Conservation (phyloP, 129 eudicot genomes). For the Cynara cardunculus region DNA sequence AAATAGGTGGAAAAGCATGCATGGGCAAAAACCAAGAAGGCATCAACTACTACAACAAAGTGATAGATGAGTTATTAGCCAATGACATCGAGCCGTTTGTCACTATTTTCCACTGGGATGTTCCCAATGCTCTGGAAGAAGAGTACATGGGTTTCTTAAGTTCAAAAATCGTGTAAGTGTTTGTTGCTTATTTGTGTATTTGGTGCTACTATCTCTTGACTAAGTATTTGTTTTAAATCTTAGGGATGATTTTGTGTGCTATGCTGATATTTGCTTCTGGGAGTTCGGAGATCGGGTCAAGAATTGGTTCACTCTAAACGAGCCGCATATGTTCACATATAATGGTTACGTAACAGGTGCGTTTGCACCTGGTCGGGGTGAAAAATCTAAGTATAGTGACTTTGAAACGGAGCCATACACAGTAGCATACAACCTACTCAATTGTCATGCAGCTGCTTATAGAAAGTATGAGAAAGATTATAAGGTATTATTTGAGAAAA, state of each 20-base stretch:
- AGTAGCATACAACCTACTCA: background rate
- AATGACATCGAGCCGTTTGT: slow-evolving; percentile 14
- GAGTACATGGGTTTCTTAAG: slow-evolving; percentile 14
- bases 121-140: slow-evolving; percentile 14
- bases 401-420: background rate
- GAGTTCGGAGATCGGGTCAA: slow-evolving; percentile 13
- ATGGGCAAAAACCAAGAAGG: slow-evolving; percentile 17
- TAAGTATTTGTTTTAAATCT: background rate
- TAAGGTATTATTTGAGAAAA: slow-evolving; percentile 13
- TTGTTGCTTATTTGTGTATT: too few relatives aligned
- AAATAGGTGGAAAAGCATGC: background rate
- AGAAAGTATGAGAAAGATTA: slow-evolving; percentile 28
- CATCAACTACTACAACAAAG: slow-evolving; percentile 19
- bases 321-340: background rate
- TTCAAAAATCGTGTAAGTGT: slow-evolving; percentile 13
- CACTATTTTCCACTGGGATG: slow-evolving; percentile 27
- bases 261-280: slow-evolving; percentile 10
- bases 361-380: background rate
- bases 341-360: background rate
- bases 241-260: slow-evolving; percentile 11
- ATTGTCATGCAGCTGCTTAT: background rate
- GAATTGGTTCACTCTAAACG: background rate
- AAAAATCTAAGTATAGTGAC: background rate
- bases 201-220: background rate
- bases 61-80: slow-evolving; percentile 11